Evolutionary conservation across 148 eudicot genomes (phyloP), one percentile per base, ranked within the genome.

Genomic region (Fagopyrum esculentum): DNA sequence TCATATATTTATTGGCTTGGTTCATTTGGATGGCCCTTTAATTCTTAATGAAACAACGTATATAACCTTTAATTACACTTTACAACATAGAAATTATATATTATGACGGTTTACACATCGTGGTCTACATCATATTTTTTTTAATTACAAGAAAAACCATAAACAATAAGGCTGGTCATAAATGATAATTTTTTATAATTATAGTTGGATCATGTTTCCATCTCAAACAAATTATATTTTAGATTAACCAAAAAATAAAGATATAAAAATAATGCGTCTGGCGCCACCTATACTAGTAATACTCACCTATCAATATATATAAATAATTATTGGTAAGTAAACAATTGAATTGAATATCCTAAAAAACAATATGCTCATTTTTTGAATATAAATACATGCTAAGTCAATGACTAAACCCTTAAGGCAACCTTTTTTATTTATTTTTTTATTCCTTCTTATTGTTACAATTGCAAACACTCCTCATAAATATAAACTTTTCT

Each of bases 91-190:
- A 30, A 29, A 63, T 63, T 63, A 63, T 63, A 30, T 63, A 63
- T 29, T 10, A 66, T 40, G 19, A 66, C 71, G 71, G 71, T 66
- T 66, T 66, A 15, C 22, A 66, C 43, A 43, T 66, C 71, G 71
- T 66, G 71, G 30, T 66, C 71, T 66, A 66, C 71, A 64, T 13
- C 43, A 64, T 64, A 35, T 45, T 26, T 61, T 26, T 54, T 35
- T 61, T 26, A 4, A 64, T 30, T 13, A 35, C 7, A 15, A 40
- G 71, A 66, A 17, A 66, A 66, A 40, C 19, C 46, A 40, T 66
- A 66, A 35, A 66, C 6, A 35, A 66, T 13, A 12, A 15, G 47
- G 71, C 17, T 66, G 71, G 71, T 66, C 70, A 66, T 35, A 66
- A 4, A 4, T 12, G 6, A 66, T 66, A 66, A 8, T 35, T 12